Evolutionary conservation across 495 filamentous ascomycete genomes (phyloP).

Genomic region (Tuber borchii): DNA sequence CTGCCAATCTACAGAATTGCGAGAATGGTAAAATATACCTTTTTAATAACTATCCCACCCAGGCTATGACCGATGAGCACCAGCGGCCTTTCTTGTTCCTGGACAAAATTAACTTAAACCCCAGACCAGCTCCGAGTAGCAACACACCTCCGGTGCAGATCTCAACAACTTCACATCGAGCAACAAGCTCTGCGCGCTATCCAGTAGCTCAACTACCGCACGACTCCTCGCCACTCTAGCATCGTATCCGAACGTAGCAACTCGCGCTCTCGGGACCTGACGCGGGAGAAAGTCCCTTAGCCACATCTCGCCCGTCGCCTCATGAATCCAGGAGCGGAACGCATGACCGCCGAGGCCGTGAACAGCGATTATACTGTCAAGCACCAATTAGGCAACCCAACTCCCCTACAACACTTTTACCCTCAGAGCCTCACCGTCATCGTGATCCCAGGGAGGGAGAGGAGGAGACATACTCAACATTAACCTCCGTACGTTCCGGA

Average conservation of each 20-base stretch:
- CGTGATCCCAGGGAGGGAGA: background rate
- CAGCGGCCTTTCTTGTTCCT: conserved; percentile 27
- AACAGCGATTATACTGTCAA: conserved; percentile 33
- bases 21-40: conserved; percentile 4
- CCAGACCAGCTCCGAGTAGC: background rate
- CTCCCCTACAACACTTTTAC: background rate
- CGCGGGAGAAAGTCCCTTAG: conserved; percentile 39
- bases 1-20: background rate
- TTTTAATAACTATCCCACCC: conserved; percentile 31
- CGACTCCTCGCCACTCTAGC: conserved; percentile 7
- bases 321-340: conserved; percentile 28
- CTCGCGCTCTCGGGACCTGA: conserved; percentile 35
- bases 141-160: background rate
- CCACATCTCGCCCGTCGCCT: conserved; percentile 31
- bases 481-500: background rate
- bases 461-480: background rate
- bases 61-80: conserved; percentile 35
- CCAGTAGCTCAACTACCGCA: background rate
- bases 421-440: background rate
- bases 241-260: conserved; percentile 43
- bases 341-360: conserved; percentile 36
- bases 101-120: background rate
- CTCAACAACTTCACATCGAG: background rate
- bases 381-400: background rate
- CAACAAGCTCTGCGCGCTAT: background rate